phyloP scores from a whole-genome alignment of 192 early-diverging fungal genomes.

The Rhizophagus sp. region DNA sequence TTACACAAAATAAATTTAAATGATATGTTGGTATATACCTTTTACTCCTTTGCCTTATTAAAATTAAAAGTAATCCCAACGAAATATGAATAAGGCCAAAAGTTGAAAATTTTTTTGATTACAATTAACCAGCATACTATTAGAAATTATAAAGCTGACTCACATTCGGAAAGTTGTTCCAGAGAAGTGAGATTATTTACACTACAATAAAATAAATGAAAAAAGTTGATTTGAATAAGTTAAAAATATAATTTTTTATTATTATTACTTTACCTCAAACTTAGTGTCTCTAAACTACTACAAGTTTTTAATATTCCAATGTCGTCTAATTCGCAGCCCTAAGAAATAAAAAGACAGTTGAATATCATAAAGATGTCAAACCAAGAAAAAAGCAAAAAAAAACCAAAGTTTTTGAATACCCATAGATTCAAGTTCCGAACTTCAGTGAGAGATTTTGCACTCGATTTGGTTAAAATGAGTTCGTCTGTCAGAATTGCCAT shows the following conservation, averaged over 20 bases:
- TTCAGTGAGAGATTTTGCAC: constrained; percentile 11
- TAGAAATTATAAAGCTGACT: constrained; percentile 15
- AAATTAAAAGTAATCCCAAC: background rate
- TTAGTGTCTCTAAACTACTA: constrained; percentile 17
- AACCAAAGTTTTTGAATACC: background rate
- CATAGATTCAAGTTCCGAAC: constrained; percentile 24
- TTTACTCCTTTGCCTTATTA: constrained; percentile 22
- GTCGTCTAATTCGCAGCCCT: constrained; percentile 24
- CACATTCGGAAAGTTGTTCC: constrained; percentile 28
- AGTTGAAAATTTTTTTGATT: background rate
- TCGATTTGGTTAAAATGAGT: constrained; percentile 13
- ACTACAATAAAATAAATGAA: background rate
- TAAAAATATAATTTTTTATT: background rate
- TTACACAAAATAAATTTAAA: background rate
- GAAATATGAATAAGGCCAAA: constrained; percentile 2
- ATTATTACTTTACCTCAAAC: constrained; percentile 24
- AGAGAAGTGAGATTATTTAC: constrained; percentile 30
- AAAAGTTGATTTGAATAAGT: background rate
- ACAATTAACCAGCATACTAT: background rate
- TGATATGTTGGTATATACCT: background rate
- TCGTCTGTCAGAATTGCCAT: constrained; percentile 28
- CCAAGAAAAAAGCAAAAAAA: background rate
- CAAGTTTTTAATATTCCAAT: constrained; percentile 25
- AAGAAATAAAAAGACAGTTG: background rate
- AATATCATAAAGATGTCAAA: background rate